Base-by-base conservation (phyloP, 2,329 filamentous ascomycete genomes). In the Lithohypha guttulata region DNA sequence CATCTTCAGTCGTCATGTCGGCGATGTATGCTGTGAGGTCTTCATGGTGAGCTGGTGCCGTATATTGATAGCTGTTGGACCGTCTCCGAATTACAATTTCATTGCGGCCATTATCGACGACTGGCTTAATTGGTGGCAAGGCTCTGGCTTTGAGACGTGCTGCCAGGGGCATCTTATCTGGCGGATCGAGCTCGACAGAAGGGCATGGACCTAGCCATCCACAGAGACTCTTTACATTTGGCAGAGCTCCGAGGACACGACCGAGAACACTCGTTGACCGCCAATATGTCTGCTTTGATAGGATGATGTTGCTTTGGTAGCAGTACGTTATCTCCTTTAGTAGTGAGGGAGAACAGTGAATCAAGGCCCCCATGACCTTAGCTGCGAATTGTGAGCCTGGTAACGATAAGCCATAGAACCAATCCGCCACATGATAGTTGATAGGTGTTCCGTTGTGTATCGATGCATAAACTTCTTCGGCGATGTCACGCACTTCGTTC, bases 131-230 rank as follows among this genome's bases (percentile, higher is more conserved):
- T n/a, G n/a, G n/a, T n/a, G n/a, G n/a, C n/a, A n/a, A 32, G 11
- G 17, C 13, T 11, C 32, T 19, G 32, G 11, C 13, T 7, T 22
- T 21, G 4, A 13, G 4, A 4, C 6, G 13, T 3, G 30, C 31
- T 19, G 21, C 4, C 4, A 34, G n/a, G 19, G 25, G 32, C 4
- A 34, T 34, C 32, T 15, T n/a, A n/a, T n/a, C n/a, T n/a, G n/a
- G n/a, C n/a, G n/a, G n/a, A n/a, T 17, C n/a, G 39, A 15, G 11
- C 31, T 27, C 15, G 35, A 30, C 13, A 30, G 25, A 13, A 13
- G 42, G 42, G 18, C 22, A 44, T 18, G 48, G 49, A 6, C 49
- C 49, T 19, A 49, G 20, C 49, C 49, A 51, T n/a, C 49, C 49
- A 41, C 46, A 47, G 11, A 34, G 22, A 8, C 34, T 32, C 15